These are phyloP conservation scores for Cyberlindnera petersonii DNA, from an alignment of 805 yeast genomes.

Conservation along the genomic window DNA sequence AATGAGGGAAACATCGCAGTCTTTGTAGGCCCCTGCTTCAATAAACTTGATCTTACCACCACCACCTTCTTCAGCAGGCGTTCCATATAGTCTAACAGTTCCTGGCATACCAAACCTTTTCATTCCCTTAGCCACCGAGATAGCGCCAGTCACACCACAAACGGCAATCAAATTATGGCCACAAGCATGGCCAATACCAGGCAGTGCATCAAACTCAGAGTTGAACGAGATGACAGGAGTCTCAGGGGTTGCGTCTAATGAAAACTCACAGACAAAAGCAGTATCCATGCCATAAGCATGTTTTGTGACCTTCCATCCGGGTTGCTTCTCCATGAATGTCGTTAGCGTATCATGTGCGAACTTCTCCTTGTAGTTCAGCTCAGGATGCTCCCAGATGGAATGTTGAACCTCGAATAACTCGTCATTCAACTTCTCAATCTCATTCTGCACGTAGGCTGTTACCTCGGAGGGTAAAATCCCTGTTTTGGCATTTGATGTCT, in stretches of 20 bases:
- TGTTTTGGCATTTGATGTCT: not conserved
- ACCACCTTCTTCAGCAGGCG: slow-evolving; percentile 14
- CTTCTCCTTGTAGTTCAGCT: slow-evolving; percentile 7
- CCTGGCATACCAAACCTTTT: slow-evolving; percentile 11
- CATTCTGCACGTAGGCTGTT: slow-evolving; percentile 2
- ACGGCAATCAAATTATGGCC: slow-evolving; percentile 12
- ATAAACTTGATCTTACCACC: slow-evolving; percentile 14
- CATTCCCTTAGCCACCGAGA: slow-evolving; percentile 10
- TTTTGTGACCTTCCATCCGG: slow-evolving; percentile 11
- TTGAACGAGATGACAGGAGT: slow-evolving; percentile 11
- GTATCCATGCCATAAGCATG: slow-evolving; percentile 12
- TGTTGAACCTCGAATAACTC: slow-evolving; percentile 10
- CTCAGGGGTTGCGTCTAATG: not conserved
- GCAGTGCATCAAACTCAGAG: slow-evolving; percentile 13
- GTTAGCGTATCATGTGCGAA: slow-evolving; percentile 9
- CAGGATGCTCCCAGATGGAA: slow-evolving; percentile 11
- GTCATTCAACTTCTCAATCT: slow-evolving; percentile 3
- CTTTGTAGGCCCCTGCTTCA: slow-evolving; percentile 11
- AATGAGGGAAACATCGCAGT: slow-evolving; percentile 10
- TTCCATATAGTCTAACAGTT: slow-evolving; percentile 11
- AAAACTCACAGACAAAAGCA: slow-evolving; percentile 7
- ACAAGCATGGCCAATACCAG: slow-evolving; percentile 13
- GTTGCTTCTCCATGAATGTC: slow-evolving; percentile 10
- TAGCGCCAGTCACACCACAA: slow-evolving; percentile 9
- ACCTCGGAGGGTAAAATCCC: not conserved